Evolutionary conservation across 148 eudicot species (phyloP), one percentile per base, ranked within the genome.

Genomic region (Beta vulgaris): DNA sequence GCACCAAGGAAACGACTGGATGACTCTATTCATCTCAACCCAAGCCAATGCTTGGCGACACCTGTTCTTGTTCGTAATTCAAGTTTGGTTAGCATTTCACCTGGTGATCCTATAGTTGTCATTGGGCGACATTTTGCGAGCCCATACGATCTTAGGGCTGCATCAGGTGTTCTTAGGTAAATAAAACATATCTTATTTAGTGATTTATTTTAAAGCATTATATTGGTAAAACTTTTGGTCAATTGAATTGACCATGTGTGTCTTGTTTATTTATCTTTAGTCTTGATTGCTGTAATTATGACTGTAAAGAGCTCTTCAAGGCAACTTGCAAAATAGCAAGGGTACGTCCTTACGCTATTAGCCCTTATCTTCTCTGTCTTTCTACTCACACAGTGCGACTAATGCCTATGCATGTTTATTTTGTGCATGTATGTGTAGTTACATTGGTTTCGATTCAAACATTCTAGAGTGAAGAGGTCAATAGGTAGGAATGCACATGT

Each of bases 231-330:
- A 0, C 19, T 42, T 15, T 46, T 7, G 13, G 14, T 43, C 13
- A 11, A 5, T 14, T 46, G 16, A 23, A 44, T 19, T 53, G 13
- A 35, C 37, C 36, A 53, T 53, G 1, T 21, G 1, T 71, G 8
- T 19, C 15, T 51, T 34, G 14, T 46, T 71, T 32, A 18, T 42
- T 46, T 29, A 12, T 32, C 21, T 15, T 32, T 36, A 71, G 73
- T n/a, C 73, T 71, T 71, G 73, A 71, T 34, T 37, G 61, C 28
- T 71, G 73, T 32, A 44, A 71, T 32, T 71, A 71, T 53, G 61
- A 53, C 19, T 71, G 60, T 14, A 49, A 49, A 21, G 61, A 71
- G 60, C 73, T 71, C 4, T 71, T 49, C 73, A n/a, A 5, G 31
- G 44, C 43, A 35, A 19, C 29, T 35, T 71, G 73, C 31, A 53